Conservation (phyloP, 2,329 filamentous ascomycete genomes). For the Onygenales sp. region DNA sequence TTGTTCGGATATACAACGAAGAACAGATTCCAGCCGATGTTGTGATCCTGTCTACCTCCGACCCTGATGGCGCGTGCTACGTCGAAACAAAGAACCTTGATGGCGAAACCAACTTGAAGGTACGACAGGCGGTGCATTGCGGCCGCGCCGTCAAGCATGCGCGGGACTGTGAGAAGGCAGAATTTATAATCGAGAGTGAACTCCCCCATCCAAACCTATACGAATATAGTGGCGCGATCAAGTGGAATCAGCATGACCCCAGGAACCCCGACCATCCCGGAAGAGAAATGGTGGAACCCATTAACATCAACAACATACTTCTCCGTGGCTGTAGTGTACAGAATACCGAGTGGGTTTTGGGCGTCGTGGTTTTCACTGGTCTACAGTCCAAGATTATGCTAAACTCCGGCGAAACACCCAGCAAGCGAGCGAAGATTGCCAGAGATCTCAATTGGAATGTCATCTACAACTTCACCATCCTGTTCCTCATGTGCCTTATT, state of each 20-base stretch:
- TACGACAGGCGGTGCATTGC: slow-evolving; percentile 80
- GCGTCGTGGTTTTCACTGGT: slow-evolving; percentile 87
- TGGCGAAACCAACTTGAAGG: slow-evolving; percentile 94
- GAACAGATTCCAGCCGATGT: slow-evolving; percentile 93
- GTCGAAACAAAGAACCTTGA: slow-evolving; percentile 98
- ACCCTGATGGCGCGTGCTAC: slow-evolving; percentile 89
- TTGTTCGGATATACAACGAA: slow-evolving; percentile 90
- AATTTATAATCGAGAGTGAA: slow-evolving; percentile 86
- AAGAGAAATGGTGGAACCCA: slow-evolving; percentile 79
- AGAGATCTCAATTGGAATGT: slow-evolving; percentile 96
- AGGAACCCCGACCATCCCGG: slow-evolving; percentile 52
- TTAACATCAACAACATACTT: slow-evolving; percentile 90
- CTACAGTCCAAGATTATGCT: slow-evolving; percentile 99
- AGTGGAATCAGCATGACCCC: slow-evolving; percentile 68
- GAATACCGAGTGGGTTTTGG: slow-evolving; percentile 93
- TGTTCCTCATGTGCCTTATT: slow-evolving; percentile 81
- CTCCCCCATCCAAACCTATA: slow-evolving; percentile 88
- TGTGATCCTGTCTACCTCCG: slow-evolving; percentile 84
- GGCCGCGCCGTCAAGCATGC: slow-evolving; percentile 77
- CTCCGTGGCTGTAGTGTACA: slow-evolving; percentile 86
- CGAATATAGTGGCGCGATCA: slow-evolving; percentile 81
- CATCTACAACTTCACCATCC: slow-evolving; percentile 86
- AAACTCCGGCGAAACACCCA: slow-evolving; percentile 91
- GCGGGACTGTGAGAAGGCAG: slow-evolving; percentile 78
- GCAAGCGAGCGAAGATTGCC: slow-evolving; percentile 82